phyloP scores from a whole-genome alignment of 345 rosid species.

The Euclidium syriacum region DNA sequence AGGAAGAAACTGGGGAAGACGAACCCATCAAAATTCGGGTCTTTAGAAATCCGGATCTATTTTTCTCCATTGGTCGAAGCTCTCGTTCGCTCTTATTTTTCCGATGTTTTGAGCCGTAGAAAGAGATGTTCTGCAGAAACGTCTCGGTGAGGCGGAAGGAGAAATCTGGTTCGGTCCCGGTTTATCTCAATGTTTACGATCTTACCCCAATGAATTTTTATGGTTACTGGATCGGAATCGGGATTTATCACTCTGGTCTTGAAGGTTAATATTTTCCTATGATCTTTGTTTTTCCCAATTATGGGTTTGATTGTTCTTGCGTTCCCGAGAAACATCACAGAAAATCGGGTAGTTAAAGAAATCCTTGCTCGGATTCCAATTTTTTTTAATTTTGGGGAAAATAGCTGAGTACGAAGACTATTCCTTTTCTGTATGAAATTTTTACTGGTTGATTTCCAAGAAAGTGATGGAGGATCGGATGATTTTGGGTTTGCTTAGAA shows the following conservation, averaged over 20 bases:
- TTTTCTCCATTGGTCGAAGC: background rate
- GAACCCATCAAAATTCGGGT: background rate
- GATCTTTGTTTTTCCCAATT: background rate
- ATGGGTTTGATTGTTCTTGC: conserved; percentile 9
- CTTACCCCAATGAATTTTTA: conserved; percentile 76
- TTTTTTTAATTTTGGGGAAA: background rate
- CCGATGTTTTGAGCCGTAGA: conserved; percentile 14
- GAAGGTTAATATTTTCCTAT: conserved; percentile 42
- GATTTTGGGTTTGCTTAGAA: background rate
- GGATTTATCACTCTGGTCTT: conserved; percentile 90
- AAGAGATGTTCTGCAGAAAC: conserved; percentile 26
- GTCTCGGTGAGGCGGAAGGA: conserved; percentile 23
- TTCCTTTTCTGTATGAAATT: background rate
- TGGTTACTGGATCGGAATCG: conserved; percentile 81
- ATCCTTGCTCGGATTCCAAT: too few species aligned
- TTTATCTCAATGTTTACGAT: conserved; percentile 76
- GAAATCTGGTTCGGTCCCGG: conserved; percentile 27
- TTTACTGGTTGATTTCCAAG: background rate
- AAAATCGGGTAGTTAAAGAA: too few species aligned
- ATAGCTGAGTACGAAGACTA: background rate
- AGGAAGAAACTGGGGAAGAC: background rate
- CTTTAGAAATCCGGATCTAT: background rate
- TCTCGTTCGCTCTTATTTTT: background rate
- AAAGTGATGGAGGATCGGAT: background rate
- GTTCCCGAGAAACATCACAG: background rate